phyloP scores from a whole-genome alignment of 1,284 basidiomycete genomes.

The Coniophora puteana region DNA sequence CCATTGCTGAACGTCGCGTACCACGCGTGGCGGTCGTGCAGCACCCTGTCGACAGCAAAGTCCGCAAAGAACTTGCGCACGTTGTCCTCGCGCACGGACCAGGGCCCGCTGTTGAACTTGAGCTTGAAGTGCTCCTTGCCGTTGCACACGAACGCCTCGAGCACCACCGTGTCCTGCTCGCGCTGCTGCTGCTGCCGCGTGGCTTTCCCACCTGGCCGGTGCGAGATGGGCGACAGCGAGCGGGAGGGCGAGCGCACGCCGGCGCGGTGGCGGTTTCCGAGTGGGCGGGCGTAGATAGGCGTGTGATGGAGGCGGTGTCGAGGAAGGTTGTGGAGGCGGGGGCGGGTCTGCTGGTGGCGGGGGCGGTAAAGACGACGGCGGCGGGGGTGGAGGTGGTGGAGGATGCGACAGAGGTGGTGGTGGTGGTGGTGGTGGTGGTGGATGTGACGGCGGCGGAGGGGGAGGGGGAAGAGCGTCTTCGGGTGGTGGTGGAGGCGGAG shows the following conservation, averaged over 20 bases:
- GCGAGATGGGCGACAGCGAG: conserved; percentile 44
- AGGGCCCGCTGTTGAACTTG: conserved; percentile 44
- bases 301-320: conserved; percentile 14
- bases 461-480: conserved; percentile 9
- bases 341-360: neutral
- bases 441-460: conserved; percentile 9
- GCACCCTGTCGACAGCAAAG: conserved; percentile 65
- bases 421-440: conserved; percentile 13
- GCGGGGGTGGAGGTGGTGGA: conserved; percentile 19
- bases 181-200: conserved; percentile 29
- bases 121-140: conserved; percentile 63
- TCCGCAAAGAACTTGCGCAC: conserved; percentile 56
- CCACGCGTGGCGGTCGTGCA: conserved; percentile 63
- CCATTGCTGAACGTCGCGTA: conserved; percentile 68
- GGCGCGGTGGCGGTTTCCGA: conserved; percentile 12
- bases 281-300: conserved; percentile 11
- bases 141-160: conserved; percentile 54
- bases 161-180: conserved; percentile 44
- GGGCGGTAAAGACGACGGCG: conserved; percentile 14
- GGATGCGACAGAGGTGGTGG: conserved; percentile 20
- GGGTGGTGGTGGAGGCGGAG: conserved; percentile 27
- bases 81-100: conserved; percentile 59
- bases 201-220: conserved; percentile 32
- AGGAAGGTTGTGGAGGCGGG: conserved; percentile 4
- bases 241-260: conserved; percentile 29